phyloP scores from a whole-genome alignment of 108 stramenopile species.

The Seminavis robusta region DNA sequence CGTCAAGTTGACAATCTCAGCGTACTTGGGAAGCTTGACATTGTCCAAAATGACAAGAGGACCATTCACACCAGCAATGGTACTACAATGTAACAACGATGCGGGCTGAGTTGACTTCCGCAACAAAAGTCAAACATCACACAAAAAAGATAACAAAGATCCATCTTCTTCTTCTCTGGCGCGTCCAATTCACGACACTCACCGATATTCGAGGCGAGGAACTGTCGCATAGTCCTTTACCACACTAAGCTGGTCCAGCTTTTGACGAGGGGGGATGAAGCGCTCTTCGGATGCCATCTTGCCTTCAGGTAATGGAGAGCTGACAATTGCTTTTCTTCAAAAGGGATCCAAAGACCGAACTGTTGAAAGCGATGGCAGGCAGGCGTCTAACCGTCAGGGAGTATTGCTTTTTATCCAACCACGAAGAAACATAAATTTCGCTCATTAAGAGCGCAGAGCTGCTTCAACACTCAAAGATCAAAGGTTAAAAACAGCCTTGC shows the following conservation, averaged over 20 bases:
- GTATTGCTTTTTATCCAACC: too few relatives aligned
- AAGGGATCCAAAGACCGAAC: too few relatives aligned
- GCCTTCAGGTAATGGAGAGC: too few relatives aligned
- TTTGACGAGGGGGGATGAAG: conserved; percentile 77
- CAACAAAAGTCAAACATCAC: not conserved
- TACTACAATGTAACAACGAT: conserved; percentile 77
- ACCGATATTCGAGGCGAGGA: conserved; percentile 89
- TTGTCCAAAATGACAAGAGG: conserved; percentile 99
- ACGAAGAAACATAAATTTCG: too few relatives aligned
- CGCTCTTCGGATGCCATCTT: conserved; percentile 65
- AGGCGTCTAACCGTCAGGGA: too few relatives aligned
- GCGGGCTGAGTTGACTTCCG: conserved; percentile 17
- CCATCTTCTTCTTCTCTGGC: not conserved
- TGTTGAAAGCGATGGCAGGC: too few relatives aligned
- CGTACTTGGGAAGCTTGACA: conserved; percentile 98
- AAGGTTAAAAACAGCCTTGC: too few relatives aligned
- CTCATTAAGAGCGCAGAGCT: too few relatives aligned
- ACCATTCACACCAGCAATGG: conserved; percentile 98
- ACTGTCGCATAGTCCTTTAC: conserved; percentile 88
- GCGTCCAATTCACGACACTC: conserved; percentile 13
- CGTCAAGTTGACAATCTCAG: conserved; percentile 97
- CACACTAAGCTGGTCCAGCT: conserved; percentile 72
- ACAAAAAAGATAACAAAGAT: not conserved
- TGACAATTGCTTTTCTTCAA: too few relatives aligned
- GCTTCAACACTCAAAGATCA: too few relatives aligned